phyloP scores from a whole-genome alignment of 2,329 filamentous ascomycete species.

The Colletotrichum higginsianum region DNA sequence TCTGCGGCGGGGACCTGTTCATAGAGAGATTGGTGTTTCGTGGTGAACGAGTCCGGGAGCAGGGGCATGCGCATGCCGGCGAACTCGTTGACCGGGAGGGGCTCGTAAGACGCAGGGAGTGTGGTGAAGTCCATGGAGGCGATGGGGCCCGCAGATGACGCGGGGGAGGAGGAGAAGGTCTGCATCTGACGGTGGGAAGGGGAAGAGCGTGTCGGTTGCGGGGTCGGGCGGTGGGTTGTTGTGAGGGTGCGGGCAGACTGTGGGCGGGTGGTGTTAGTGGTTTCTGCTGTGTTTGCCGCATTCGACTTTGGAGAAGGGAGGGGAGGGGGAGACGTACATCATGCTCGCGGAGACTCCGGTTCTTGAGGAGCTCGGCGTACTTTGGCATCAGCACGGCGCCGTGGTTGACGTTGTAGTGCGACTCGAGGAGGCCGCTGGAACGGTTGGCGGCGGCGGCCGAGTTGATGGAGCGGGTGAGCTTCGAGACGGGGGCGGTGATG shows the following conservation, averaged over 20 bases:
- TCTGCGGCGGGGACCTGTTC: constrained; percentile 56
- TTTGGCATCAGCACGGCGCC: constrained; percentile 61
- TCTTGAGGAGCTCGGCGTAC: constrained; percentile 62
- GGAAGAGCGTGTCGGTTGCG: constrained; percentile 56
- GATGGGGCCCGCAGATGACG: constrained; percentile 50
- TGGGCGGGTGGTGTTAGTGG: constrained; percentile 43
- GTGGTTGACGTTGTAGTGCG: constrained; percentile 49
- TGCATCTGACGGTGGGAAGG: constrained; percentile 71
- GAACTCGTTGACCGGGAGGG: constrained; percentile 51
- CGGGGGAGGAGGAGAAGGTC: constrained; percentile 69
- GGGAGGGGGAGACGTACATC: constrained; percentile 55
- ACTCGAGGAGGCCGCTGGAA: constrained; percentile 51
- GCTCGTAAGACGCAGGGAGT: constrained; percentile 63
- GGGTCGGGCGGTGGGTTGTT: constrained; percentile 64
- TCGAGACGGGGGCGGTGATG: constrained; percentile 64
- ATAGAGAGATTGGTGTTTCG: constrained; percentile 55
- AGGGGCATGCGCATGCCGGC: constrained; percentile 69
- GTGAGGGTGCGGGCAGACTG: constrained; percentile 59
- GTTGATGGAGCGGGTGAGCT: constrained; percentile 63
- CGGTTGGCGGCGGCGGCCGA: constrained; percentile 57
- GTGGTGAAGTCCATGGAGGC: constrained; percentile 67
- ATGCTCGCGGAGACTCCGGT: constrained; percentile 52
- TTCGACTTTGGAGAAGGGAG: background rate
- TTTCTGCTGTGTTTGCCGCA: background rate
- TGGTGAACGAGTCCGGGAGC: constrained; percentile 70